phyloP scores from a whole-genome alignment of 2,329 filamentous ascomycete genomes.

The Trichoderma sp. region DNA sequence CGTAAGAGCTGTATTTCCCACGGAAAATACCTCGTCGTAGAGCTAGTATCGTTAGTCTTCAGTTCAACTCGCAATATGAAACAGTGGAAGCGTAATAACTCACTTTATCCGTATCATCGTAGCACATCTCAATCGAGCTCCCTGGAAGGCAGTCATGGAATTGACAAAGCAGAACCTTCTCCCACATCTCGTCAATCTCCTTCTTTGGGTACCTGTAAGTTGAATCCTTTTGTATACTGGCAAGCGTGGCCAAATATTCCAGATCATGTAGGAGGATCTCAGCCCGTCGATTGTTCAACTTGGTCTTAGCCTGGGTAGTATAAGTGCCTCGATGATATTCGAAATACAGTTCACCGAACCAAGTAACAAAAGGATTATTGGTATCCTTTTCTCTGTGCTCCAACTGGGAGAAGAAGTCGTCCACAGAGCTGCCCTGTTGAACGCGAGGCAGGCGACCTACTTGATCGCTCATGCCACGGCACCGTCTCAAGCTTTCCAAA shows the following conservation, averaged over 20 bases:
- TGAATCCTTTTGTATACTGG: neutral
- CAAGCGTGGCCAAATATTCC: neutral
- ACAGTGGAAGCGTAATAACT: neutral
- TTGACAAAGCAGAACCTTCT: neutral
- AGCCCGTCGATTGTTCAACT: neutral
- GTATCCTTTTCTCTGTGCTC: neutral
- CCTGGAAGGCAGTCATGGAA: neutral
- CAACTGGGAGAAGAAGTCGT: neutral
- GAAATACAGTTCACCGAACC: neutral
- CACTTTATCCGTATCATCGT: neutral
- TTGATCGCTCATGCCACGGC: neutral
- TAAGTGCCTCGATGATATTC: neutral
- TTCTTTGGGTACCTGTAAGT: neutral
- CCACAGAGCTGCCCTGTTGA: neutral
- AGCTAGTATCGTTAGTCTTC: neutral
- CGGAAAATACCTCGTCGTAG: neutral
- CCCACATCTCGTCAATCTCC: neutral
- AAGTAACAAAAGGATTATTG: neutral
- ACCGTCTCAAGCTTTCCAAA: neutral
- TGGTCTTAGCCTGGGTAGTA: neutral
- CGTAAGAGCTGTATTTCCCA: neutral
- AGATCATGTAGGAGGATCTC: neutral
- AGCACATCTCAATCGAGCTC: neutral
- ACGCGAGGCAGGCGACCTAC: neutral
- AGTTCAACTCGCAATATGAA: neutral